Conservation (phyloP, 805 yeast genomes). For the Candida morakotiae region DNA sequence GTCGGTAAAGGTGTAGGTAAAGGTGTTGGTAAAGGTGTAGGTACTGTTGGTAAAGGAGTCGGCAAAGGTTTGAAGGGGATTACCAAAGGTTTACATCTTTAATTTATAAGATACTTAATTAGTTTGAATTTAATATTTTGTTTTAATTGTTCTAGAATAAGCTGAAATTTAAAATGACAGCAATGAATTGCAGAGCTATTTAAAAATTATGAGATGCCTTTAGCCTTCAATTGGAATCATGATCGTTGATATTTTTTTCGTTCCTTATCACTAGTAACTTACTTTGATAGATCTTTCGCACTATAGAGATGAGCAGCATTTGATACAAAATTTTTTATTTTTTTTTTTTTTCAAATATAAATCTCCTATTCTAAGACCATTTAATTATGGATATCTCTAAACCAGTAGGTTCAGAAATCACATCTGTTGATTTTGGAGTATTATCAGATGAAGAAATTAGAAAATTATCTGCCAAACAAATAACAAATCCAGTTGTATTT, state of each 20-base stretch:
- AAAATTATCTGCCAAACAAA: slow-evolving; percentile 87
- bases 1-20: slow-evolving; percentile 37
- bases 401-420: slow-evolving; percentile 93
- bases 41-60: slow-evolving; percentile 32
- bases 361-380: not conserved
- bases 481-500: slow-evolving; percentile 92
- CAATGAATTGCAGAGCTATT: no score
- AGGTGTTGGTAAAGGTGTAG: slow-evolving; percentile 40
- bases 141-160: no score
- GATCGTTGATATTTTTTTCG: no score
- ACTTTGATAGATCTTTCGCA: no score
- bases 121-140: not conserved
- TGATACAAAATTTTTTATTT: slow-evolving; percentile 1
- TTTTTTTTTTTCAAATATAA: slow-evolving; percentile 2
- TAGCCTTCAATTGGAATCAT: no score
- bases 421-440: slow-evolving; percentile 88
- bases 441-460: slow-evolving; percentile 79
- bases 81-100: slow-evolving; percentile 28
- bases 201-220: no score
- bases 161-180: no score
- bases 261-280: no score
- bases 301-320: slow-evolving; percentile 6
- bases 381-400: slow-evolving; percentile 84
- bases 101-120: not conserved
- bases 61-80: slow-evolving; percentile 34